Percentiles rank a stretch among this genome's conserved stretches.
phyloP scores from a whole-genome alignment of 306 rosid species.

The Begonia masoniana region DNA sequence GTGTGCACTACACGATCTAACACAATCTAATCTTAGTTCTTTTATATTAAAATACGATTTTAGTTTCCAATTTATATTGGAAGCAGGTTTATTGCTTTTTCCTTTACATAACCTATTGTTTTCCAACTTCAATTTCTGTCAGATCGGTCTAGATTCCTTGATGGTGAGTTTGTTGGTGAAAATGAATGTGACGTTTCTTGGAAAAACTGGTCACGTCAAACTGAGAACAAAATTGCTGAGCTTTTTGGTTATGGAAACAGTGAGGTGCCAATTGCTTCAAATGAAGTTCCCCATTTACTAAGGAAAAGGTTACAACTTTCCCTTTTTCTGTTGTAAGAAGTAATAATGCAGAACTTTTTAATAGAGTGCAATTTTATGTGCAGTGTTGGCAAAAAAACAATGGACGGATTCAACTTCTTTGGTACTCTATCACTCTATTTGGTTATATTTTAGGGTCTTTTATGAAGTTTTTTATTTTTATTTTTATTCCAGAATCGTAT shows the following conservation, averaged over 20 bases:
- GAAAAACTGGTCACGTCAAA: slow-evolving; percentile 28
- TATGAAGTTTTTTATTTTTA: background rate
- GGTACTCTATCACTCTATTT: slow-evolving; percentile 31
- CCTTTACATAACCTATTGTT: background rate
- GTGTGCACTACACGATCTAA: too few relatives aligned
- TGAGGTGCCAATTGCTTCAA: slow-evolving; percentile 22
- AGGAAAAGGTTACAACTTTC: slow-evolving; percentile 27
- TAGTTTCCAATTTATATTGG: background rate
- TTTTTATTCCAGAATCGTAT: background rate
- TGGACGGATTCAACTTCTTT: slow-evolving; percentile 31
- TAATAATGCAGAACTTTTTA: slow-evolving; percentile 4
- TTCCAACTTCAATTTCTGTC: background rate
- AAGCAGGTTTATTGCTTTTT: background rate
- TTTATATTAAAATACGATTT: background rate
- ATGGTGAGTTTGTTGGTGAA: slow-evolving; percentile 29
- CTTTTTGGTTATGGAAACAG: slow-evolving; percentile 18
- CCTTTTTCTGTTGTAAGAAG: background rate
- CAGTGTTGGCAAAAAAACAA: slow-evolving; percentile 38
- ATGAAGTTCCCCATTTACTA: slow-evolving; percentile 31
- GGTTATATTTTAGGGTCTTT: slow-evolving; percentile 1
- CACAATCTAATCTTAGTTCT: background rate
- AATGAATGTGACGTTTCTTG: slow-evolving; percentile 20
- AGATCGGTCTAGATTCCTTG: slow-evolving; percentile 34
- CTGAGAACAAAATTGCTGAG: slow-evolving; percentile 22
- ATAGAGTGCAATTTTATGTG: slow-evolving; percentile 17